phyloP scores from a whole-genome alignment of 2,329 filamentous ascomycete genomes.

The Leptographium galeiforme region DNA sequence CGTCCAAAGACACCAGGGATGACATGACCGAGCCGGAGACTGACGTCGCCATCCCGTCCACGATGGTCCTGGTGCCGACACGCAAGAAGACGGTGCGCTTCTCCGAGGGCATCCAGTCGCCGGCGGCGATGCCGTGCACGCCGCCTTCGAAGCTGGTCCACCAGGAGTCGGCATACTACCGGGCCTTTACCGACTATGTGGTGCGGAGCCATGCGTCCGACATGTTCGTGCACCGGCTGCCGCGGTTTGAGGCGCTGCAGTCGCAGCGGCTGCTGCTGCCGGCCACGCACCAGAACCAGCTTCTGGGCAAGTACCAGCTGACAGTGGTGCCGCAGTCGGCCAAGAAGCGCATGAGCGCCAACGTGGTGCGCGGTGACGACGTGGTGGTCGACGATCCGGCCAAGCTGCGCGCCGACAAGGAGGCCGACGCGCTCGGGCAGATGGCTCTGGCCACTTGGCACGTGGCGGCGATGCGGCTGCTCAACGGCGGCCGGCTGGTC shows the following conservation, averaged over 20 bases:
- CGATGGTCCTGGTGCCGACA: constrained; percentile 4
- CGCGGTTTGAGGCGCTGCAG: constrained; percentile 81
- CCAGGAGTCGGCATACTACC: constrained; percentile 72
- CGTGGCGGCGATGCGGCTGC: constrained; percentile 44
- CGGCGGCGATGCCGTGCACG: constrained; percentile 26
- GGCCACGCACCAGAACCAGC: constrained; percentile 61
- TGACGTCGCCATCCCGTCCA: constrained; percentile 11
- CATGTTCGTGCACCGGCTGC: constrained; percentile 70
- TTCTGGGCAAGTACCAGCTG: constrained; percentile 76
- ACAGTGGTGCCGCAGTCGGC: constrained; percentile 53
- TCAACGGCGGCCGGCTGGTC: constrained; percentile 52
- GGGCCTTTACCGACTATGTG: constrained; percentile 66
- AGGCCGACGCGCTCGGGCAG: constrained; percentile 67
- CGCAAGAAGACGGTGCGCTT: constrained; percentile 67
- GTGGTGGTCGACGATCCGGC: constrained; percentile 47
- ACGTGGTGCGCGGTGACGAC: constrained; percentile 61
- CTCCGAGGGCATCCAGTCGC: constrained; percentile 37
- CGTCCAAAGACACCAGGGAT: constrained; percentile 13
- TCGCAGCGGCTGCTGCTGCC: constrained; percentile 63
- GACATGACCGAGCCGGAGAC: constrained; percentile 5
- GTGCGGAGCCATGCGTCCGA: constrained; percentile 55
- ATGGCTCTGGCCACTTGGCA: constrained; percentile 49
- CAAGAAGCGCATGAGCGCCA: constrained; percentile 58
- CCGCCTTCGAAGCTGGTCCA: constrained; percentile 39
- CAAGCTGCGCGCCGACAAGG: constrained; percentile 57